Evolutionary conservation across 2,329 filamentous ascomycete species (phyloP).

Genomic region (Mycosphaerella sp.): DNA sequence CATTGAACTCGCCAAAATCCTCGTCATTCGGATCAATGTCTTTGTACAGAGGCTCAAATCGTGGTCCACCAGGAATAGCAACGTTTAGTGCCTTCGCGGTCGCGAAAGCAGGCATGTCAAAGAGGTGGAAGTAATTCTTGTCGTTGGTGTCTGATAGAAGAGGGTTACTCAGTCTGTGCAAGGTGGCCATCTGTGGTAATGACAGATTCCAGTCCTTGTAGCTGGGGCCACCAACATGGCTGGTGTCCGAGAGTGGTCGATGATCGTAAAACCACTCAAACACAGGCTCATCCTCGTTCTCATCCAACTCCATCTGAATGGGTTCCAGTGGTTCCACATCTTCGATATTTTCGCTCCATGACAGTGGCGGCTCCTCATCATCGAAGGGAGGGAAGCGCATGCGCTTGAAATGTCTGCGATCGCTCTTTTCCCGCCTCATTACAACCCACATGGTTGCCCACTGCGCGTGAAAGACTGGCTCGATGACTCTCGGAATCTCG

Average conservation of each 20-base stretch:
- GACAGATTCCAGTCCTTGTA: conserved; percentile 95
- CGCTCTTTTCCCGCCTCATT: conserved; percentile 97
- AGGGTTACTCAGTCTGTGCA: conserved; percentile 87
- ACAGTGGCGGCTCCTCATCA: conserved; percentile 94
- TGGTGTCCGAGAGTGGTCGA: conserved; percentile 78
- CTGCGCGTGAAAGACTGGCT: conserved; percentile 95
- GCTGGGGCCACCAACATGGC: conserved; percentile 92
- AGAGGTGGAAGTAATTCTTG: conserved; percentile 97
- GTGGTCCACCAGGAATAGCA: conserved; percentile 91
- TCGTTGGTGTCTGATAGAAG: conserved; percentile 88
- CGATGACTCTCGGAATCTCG: conserved; percentile 91
- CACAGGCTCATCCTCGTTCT: conserved; percentile 83
- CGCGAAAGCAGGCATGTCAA: conserved; percentile 88
- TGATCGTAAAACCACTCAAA: conserved; percentile 99
- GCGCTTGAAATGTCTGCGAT: conserved; percentile 90
- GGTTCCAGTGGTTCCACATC: conserved; percentile 96
- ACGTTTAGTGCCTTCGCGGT: conserved; percentile 97
- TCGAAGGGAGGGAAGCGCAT: conserved; percentile 99
- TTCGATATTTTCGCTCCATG: conserved; percentile 98
- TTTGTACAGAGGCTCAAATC: conserved; percentile 96
- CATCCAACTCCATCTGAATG: conserved; percentile 97
- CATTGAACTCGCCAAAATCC: conserved; percentile 99
- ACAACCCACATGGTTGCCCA: conserved; percentile 99
- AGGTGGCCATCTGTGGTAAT: conserved; percentile 88
- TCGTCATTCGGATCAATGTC: conserved; percentile 98